These are phyloP conservation scores for Agaricales sp. DNA, from an alignment of 1,284 basidiomycete species.

Conservation along the genomic window DNA sequence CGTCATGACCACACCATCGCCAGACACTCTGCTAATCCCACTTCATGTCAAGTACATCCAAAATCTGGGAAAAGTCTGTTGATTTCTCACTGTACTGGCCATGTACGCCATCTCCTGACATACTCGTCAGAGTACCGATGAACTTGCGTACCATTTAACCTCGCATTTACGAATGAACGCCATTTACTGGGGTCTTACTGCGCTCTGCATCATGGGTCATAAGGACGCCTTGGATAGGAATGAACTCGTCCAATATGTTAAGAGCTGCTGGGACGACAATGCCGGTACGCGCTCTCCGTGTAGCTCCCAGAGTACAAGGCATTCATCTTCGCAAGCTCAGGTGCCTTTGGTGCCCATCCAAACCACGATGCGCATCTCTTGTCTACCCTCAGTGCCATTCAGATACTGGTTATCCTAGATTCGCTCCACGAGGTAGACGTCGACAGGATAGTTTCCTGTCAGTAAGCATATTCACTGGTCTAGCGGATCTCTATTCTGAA, in stretches of 20 bases:
- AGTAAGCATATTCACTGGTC: constrained; percentile 17
- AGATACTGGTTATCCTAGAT: constrained; percentile 83
- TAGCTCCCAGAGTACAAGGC: constrained; percentile 6
- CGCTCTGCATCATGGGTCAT: constrained; percentile 72
- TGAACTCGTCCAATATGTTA: constrained; percentile 84
- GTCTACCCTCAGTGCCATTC: constrained; percentile 84
- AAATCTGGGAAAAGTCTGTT: constrained; percentile 45
- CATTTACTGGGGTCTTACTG: constrained; percentile 93
- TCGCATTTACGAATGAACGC: constrained; percentile 94
- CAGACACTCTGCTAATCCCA: constrained; percentile 20
- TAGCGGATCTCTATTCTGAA: constrained; percentile 2
- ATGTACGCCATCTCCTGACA: background rate
- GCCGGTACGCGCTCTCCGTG: constrained; percentile 45
- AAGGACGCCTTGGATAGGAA: constrained; percentile 71
- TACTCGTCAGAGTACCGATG: constrained; percentile 63
- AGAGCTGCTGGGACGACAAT: constrained; percentile 90
- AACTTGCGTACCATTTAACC: constrained; percentile 88
- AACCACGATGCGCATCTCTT: constrained; percentile 89
- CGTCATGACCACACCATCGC: no score
- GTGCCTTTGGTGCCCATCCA: constrained; percentile 88
- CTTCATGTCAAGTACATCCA: constrained; percentile 70
- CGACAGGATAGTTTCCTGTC: constrained; percentile 69
- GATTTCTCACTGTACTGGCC: background rate
- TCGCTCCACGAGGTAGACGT: constrained; percentile 66
- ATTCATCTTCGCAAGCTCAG: constrained; percentile 27